Conservation (phyloP, 768 basidiomycete species). For the Trametes villosa region DNA sequence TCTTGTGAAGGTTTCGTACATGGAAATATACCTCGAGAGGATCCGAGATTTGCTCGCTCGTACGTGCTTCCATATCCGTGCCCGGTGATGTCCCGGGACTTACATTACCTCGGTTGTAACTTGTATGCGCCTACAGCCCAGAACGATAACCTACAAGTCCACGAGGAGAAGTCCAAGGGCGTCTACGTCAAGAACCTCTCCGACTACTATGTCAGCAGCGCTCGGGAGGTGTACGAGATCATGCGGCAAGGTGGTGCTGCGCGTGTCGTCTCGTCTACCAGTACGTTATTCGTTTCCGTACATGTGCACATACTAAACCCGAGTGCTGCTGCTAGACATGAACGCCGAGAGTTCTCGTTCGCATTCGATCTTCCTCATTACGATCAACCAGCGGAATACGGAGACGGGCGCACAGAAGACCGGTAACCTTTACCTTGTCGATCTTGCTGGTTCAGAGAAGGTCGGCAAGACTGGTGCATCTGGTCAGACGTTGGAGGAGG, state of each 20-base stretch:
- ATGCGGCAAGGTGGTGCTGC: constrained; percentile 96
- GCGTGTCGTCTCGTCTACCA: constrained; percentile 91
- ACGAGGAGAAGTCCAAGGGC: constrained; percentile 96
- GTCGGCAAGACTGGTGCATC: constrained; percentile 99
- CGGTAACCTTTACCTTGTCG: constrained; percentile 96
- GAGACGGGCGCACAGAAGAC: constrained; percentile 96
- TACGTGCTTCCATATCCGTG: constrained; percentile 56
- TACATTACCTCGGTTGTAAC: not conserved
- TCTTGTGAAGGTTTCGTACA: constrained; percentile 98
- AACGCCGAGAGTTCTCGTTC: constrained; percentile 99
- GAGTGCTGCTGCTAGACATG: constrained; percentile 75
- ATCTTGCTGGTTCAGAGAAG: constrained; percentile 98
- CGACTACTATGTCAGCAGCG: constrained; percentile 97
- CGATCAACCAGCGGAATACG: constrained; percentile 94
- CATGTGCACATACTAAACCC: too few species aligned
- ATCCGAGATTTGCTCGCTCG: constrained; percentile 95
- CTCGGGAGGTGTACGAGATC: constrained; percentile 96
- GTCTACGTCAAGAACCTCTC: constrained; percentile 98
- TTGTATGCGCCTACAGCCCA: constrained; percentile 57
- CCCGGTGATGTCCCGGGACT: not conserved
- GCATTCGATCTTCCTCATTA: constrained; percentile 98
- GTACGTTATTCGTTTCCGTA: constrained; percentile 50
- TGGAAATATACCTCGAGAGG: constrained; percentile 99
- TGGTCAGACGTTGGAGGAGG: constrained; percentile 97
- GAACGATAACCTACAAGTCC: constrained; percentile 97